These are phyloP conservation scores for Ramaria sp. DNA, from an alignment of 768 basidiomycete species.

Conservation along the genomic window DNA sequence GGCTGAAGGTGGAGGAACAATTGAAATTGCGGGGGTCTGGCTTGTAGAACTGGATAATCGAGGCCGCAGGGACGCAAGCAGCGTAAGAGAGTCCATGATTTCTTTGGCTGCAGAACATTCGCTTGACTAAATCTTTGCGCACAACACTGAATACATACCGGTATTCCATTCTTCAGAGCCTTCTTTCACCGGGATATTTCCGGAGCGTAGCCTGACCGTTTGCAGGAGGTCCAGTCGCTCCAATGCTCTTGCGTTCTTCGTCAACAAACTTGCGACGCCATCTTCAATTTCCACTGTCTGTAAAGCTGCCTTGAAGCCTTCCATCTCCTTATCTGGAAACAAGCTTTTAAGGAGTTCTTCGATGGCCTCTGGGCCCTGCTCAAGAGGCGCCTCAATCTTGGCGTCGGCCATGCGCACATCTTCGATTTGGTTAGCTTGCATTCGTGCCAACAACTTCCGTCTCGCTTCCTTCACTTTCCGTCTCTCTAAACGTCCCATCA, in stretches of 20 bases:
- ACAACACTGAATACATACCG: conserved; percentile 34
- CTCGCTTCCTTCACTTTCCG: conserved; percentile 20
- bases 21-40: conserved; percentile 20
- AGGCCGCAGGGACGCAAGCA: conserved; percentile 64
- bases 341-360: conserved; percentile 34
- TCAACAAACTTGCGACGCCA: conserved; percentile 57
- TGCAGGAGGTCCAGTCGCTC: conserved; percentile 58
- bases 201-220: conserved; percentile 36
- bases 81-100: conserved; percentile 56
- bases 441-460: conserved; percentile 19
- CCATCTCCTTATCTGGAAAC: conserved; percentile 36
- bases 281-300: conserved; percentile 54
- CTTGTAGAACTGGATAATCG: conserved; percentile 27
- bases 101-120: conserved; percentile 42
- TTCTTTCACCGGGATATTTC: conserved; percentile 25
- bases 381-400: conserved; percentile 10
- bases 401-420: conserved; percentile 13
- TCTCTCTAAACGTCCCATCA: conserved; percentile 40
- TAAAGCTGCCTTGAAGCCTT: conserved; percentile 48
- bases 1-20: conserved; percentile 51
- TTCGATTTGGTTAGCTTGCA: conserved; percentile 12
- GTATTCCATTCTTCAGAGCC: conserved; percentile 78
- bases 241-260: conserved; percentile 54
- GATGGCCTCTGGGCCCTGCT: conserved; percentile 32
- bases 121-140: conserved; percentile 1